Base-by-base conservation (phyloP, 108 stramenopile species). In the Cyclotella sp. region DNA sequence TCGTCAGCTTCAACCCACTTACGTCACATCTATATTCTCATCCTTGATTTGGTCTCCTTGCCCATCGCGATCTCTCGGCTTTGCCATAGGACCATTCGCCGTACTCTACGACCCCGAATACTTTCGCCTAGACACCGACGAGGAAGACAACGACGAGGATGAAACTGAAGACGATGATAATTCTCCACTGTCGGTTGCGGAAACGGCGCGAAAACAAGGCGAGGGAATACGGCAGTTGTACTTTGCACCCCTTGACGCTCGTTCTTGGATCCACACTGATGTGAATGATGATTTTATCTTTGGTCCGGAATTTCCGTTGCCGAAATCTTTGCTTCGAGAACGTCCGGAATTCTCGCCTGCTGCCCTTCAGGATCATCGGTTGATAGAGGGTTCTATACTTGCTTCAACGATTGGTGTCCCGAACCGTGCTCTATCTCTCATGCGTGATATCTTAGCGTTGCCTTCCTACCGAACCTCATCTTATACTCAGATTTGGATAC, bases 401-500 rank as follows among this genome's bases (percentile, higher is more conserved):
- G 68, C 64, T 6, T 81, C 89, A 7, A 91, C 94, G 3, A 70
- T 81, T 28, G 94, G 94, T 58, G 92, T 95, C 52, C 89, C 94
- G 9, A 85, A 90, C 76, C 92, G 94, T 28, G 90, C 94, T 12
- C 68, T 95, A n/a, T 90, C 92, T 0, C 73, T 95, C 3, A 93
- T 91, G 92, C 76, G 92, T n/a, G 92, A 93, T 75, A 81, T 93
- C 12, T 69, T 95, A 60, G 91, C 94, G 0, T 51, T 93, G 26
- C 94, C 94, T 13, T 63, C 88, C 27, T 95, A 89, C 77, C 88
- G 92, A 16, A 93, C 92, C 21, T 82, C 84, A 19, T 84, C 91
- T 15, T 92, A 95, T 69, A 93, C 90, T 12, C 92, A 95, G 82
- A 84, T 95, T 46, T 95, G 92, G 94, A 93, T 95, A 39, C 94